Conservation (phyloP, 2,329 filamentous ascomycete genomes). For the Stagonosporopsis vannaccii region DNA sequence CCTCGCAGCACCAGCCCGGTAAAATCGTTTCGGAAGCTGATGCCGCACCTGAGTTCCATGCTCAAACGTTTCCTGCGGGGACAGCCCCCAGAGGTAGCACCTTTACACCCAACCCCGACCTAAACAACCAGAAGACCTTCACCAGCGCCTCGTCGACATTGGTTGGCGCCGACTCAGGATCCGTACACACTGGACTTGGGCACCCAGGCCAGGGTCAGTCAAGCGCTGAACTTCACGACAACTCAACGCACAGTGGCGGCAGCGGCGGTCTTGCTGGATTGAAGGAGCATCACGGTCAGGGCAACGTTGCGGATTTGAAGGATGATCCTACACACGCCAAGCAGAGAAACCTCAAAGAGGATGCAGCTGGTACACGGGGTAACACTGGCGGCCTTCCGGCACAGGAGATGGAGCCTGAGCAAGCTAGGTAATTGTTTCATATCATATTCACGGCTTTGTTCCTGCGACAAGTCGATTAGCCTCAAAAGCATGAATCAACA, state of each 20-base stretch:
- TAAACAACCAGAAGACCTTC: slow-evolving; percentile 52
- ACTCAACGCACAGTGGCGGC: slow-evolving; percentile 43
- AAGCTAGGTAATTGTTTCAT: neutral
- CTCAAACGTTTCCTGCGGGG: slow-evolving; percentile 67
- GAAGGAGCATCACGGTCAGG: slow-evolving; percentile 31
- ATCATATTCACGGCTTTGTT: neutral
- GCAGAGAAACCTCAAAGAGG: slow-evolving; percentile 50
- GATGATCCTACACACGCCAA: slow-evolving; percentile 43
- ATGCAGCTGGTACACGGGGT: slow-evolving; percentile 44
- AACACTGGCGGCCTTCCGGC: slow-evolving; percentile 40
- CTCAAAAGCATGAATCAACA: neutral
- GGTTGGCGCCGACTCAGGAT: slow-evolving; percentile 59
- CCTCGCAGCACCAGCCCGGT: slow-evolving; percentile 68
- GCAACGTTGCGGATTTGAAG: slow-evolving; percentile 31
- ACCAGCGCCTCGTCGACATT: slow-evolving; percentile 57
- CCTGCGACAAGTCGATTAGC: neutral
- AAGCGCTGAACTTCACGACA: slow-evolving; percentile 58
- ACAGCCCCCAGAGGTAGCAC: slow-evolving; percentile 63
- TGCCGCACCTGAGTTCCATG: slow-evolving; percentile 65
- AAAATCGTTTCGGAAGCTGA: slow-evolving; percentile 64
- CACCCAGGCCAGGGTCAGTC: slow-evolving; percentile 60
- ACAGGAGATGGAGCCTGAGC: slow-evolving; percentile 46
- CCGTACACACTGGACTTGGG: slow-evolving; percentile 63
- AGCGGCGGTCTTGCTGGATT: slow-evolving; percentile 56
- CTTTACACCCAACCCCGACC: slow-evolving; percentile 55